These are phyloP conservation scores for Stropharia rugosoannulata DNA, from an alignment of 768 basidiomycete species.

Conservation along the genomic window DNA sequence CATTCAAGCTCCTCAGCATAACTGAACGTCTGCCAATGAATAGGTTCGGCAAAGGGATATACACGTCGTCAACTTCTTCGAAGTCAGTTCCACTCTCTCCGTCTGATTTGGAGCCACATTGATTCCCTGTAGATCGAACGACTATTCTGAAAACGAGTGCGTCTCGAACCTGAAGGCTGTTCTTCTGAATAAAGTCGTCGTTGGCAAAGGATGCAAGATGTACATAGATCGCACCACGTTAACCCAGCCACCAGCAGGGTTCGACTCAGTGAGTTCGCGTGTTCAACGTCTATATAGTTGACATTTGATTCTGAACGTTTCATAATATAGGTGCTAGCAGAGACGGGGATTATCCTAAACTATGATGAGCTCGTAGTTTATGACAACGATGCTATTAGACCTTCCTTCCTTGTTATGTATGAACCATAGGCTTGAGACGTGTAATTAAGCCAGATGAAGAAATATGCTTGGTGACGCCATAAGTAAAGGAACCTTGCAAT, in stretches of 20 bases:
- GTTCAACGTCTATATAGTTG: conserved; percentile 10
- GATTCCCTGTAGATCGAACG: conserved; percentile 48
- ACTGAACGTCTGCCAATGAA: neutral
- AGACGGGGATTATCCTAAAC: conserved; percentile 64
- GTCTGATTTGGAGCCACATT: neutral
- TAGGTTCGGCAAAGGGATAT: conserved; percentile 71
- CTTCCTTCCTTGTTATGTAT: conserved; percentile 71
- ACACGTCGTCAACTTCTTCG: conserved; percentile 78
- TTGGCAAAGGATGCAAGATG: conserved; percentile 70
- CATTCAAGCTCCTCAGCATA: neutral
- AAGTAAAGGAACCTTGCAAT: no score
- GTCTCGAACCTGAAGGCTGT: conserved; percentile 59
- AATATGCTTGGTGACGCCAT: no score
- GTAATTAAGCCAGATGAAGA: no score
- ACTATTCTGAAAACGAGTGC: conserved; percentile 63
- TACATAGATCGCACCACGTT: conserved; percentile 55
- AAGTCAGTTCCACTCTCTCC: conserved; percentile 40
- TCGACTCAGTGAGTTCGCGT: conserved; percentile 53
- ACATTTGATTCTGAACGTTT: neutral
- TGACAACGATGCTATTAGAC: conserved; percentile 67
- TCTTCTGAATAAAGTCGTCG: conserved; percentile 72
- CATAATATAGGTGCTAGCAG: conserved; percentile 56
- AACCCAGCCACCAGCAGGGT: conserved; percentile 59
- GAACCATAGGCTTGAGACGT: conserved; percentile 36
- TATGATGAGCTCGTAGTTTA: conserved; percentile 75